Conservation (phyloP, 2,329 filamentous ascomycete genomes). For the Cladosporium sp. region DNA sequence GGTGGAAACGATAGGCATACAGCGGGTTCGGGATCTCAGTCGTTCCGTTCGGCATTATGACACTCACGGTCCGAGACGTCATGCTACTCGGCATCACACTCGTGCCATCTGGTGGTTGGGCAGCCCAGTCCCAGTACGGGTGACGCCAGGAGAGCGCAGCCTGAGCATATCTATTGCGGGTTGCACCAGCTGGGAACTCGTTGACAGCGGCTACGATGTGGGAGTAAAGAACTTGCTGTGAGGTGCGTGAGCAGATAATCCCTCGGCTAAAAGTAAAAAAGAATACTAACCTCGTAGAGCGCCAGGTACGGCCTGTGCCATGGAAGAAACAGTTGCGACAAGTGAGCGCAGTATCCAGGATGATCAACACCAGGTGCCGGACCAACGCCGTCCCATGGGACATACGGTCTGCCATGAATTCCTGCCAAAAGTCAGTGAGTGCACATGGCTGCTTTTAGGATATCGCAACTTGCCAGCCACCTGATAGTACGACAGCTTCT, state of each 20-base stretch:
- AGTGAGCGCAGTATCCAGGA: slow-evolving; percentile 76
- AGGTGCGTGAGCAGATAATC: slow-evolving; percentile 18
- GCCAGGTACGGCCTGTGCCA: slow-evolving; percentile 84
- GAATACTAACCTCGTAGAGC: slow-evolving; percentile 55
- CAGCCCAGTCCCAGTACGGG: slow-evolving; percentile 55
- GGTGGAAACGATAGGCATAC: slow-evolving; percentile 44
- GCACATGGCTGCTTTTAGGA: not conserved
- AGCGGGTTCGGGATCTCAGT: slow-evolving; percentile 39
- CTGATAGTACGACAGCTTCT: slow-evolving; percentile 74
- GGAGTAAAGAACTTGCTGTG: slow-evolving; percentile 46
- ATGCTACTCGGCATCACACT: slow-evolving; percentile 45
- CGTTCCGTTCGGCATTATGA: slow-evolving; percentile 39
- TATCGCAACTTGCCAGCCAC: slow-evolving; percentile 64
- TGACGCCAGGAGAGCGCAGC: slow-evolving; percentile 46
- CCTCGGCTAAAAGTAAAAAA: too few species aligned
- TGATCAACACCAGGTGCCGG: slow-evolving; percentile 54
- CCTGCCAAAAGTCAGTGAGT: slow-evolving; percentile 49
- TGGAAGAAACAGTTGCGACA: slow-evolving; percentile 71
- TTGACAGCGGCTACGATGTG: slow-evolving; percentile 45
- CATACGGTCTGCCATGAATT: slow-evolving; percentile 75
- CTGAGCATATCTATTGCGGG: slow-evolving; percentile 43
- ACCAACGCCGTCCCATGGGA: slow-evolving; percentile 57
- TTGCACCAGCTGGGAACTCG: slow-evolving; percentile 42
- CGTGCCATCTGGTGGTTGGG: slow-evolving; percentile 36
- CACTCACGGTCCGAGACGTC: slow-evolving; percentile 41